phyloP scores from a whole-genome alignment of 2,329 filamentous ascomycete species.

The Ophiocordyceps camponoti-leonardi region DNA sequence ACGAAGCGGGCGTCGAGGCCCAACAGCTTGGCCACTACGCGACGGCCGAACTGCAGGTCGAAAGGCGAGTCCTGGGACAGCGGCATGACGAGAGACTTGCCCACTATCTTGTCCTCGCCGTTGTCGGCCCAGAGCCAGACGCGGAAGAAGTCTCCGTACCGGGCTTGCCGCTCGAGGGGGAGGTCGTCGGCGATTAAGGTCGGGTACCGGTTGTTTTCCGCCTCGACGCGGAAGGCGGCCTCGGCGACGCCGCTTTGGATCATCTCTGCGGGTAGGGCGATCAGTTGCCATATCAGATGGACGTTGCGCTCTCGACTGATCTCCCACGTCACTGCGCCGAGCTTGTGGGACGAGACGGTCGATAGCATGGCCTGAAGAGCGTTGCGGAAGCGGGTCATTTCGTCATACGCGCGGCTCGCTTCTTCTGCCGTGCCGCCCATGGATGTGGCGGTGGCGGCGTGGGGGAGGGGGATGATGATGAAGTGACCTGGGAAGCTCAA shows the following conservation, averaged over 20 bases:
- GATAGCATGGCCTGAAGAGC: conserved; percentile 66
- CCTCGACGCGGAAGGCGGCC: conserved; percentile 75
- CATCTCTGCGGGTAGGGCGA: conserved; percentile 55
- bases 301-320: conserved; percentile 69
- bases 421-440: conserved; percentile 40
- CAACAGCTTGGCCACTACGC: conserved; percentile 76
- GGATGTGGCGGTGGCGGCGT: conserved; percentile 55
- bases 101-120: conserved; percentile 35
- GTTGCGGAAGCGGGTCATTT: conserved; percentile 71
- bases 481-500: conserved; percentile 71
- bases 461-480: conserved; percentile 76
- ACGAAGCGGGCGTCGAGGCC: conserved; percentile 60
- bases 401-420: conserved; percentile 45
- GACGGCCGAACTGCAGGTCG: conserved; percentile 77
- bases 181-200: conserved; percentile 30
- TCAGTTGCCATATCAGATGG: conserved; percentile 86
- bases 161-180: conserved; percentile 29
- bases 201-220: conserved; percentile 51
- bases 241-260: conserved; percentile 63
- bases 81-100: conserved; percentile 53
- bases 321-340: conserved; percentile 84
- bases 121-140: conserved; percentile 61
- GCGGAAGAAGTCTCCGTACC: conserved; percentile 53
- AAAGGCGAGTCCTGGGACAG: conserved; percentile 60
- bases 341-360: conserved; percentile 31